phyloP scores from a whole-genome alignment of 192 early-diverging fungal genomes.

The Geranomyces variabilis region DNA sequence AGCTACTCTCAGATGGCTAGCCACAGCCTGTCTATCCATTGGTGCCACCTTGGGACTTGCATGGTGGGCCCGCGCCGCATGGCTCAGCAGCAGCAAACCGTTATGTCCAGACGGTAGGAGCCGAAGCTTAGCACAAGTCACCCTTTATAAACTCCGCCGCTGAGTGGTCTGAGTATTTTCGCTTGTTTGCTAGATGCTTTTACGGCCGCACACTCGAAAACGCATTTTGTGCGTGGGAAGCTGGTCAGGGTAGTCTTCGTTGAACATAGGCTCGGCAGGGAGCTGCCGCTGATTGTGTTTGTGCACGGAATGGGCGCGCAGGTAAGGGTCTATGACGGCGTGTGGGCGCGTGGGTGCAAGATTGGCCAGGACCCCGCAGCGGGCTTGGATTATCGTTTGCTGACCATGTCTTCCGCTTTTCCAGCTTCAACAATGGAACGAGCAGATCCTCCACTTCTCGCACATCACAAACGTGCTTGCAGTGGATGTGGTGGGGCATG shows the following conservation, averaged over 20 bases:
- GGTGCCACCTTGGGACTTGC: conserved; percentile 6
- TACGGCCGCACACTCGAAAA: conserved; percentile 1
- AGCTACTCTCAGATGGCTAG: background rate
- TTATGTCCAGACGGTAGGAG: background rate
- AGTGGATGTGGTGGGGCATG: conserved; percentile 35
- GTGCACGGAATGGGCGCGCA: conserved; percentile 41
- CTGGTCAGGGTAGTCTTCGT: conserved; percentile 22
- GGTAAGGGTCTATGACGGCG: background rate
- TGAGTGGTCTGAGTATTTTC: background rate
- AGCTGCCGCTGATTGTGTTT: conserved; percentile 30
- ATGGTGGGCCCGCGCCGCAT: background rate
- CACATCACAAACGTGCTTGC: conserved; percentile 25
- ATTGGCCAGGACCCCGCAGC: background rate
- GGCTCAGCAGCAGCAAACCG: background rate
- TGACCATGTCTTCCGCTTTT: background rate
- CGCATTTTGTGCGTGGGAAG: conserved; percentile 20
- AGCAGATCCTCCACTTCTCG: conserved; percentile 30
- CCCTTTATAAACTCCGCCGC: background rate
- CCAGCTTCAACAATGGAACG: conserved; percentile 26
- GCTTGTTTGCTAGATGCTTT: conserved; percentile 15
- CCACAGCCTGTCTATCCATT: conserved; percentile 16
- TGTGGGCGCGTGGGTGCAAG: background rate
- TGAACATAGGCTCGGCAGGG: conserved; percentile 34
- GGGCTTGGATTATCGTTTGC: background rate
- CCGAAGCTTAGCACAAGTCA: background rate